Base-by-base conservation (phyloP, 192 early-diverging fungal genomes). In the Coemansia sp. region DNA sequence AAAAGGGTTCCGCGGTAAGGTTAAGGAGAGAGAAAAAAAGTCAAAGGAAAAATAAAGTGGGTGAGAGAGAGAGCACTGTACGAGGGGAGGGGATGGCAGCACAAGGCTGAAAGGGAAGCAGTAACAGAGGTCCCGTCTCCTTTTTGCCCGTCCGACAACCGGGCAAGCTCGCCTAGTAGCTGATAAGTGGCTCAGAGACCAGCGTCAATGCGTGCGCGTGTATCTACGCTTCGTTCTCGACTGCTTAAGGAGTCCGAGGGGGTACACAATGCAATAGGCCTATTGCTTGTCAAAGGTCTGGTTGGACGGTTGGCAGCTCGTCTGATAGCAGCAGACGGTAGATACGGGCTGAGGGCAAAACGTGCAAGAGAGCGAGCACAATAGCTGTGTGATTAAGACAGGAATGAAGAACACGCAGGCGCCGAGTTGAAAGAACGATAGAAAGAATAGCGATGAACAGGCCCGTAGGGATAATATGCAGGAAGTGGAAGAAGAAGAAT, bases 11-110 rank as follows among this genome's bases (percentile, higher is more conserved):
- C 12, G n/a, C 57, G 33, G 52, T 36, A 71, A 71, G 40, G 64
- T 55, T 66, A 54, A 31, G 41, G 71, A 68, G 38, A 27, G 44
- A 75, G 61, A 63, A 52, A 34, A 22, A 18, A 52, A 70, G 59
- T 46, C 20, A 18, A 52, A 70, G 59, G 33, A 69, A 42, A 69
- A 52, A 69, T 34, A 70, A 31, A 68, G 52, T n/a, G 41, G 36
- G 31, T 67, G 36, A 49, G 36, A 54, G 59, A 34, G 44, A 55
- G 12, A 55, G 54, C 54, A 55, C 54, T 55, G 54, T 31, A 55
- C 27, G 27, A 55, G 27, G 27, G 54, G 54, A 31, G 27, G 27
- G 27, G 54, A 27, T 15, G 24, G 27, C 10, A 55, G 22, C 11
- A 55, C 27, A 55, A 31, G 27, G 54, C 27, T 12, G 24, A 31